Base-by-base conservation (phyloP, 192 early-diverging fungal genomes). In the Gigaspora rosea region DNA sequence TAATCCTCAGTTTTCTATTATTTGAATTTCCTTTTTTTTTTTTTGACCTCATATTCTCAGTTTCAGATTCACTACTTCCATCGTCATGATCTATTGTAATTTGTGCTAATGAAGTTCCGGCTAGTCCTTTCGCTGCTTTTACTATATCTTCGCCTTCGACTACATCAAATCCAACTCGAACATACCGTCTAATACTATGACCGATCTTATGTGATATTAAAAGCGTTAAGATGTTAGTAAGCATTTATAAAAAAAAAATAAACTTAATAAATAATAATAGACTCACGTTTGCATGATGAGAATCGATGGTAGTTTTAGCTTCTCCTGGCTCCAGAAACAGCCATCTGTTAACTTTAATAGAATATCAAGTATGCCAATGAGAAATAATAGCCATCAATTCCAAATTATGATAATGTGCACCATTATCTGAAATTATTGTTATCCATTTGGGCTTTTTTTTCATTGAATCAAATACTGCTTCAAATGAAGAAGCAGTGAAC, bases 81-180 rank as follows among this genome's bases (percentile, higher is more conserved):
- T 65, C 63, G 36, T 36, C 35, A 18, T 16, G 32, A 69, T 69
- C 49, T 47, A 36, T 18, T 27, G 32, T 35, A 67, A 67, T 67
- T 22, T 71, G 47, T 71, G 27, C 70, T 18, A 71, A 35, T 56
- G n/a, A 56, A 35, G 70, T 71, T 35, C 70, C 35, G 7, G 49
- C 6, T 33, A 71, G 52, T 8, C 32, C 32, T 10, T 71, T 32
- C 35, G 51, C 35, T 5, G 18, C 70, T 8, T 52, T 12, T n/a
- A 71, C 33, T 56, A 71, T 71, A 18, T 71, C 52, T 56, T 52
- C 4, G 6, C 35, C 52, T 35, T 9, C 7, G 27, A 8, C 12
- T 52, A 71, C 35, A 56, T 71, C 18, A 71, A 56, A 56, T 56
- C 70, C 18, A 71, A 71, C 54, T 47, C 16, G n/a, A 35, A 71